Conservation (phyloP, 2,329 filamentous ascomycete genomes). For the Graphilbum fragrans region DNA sequence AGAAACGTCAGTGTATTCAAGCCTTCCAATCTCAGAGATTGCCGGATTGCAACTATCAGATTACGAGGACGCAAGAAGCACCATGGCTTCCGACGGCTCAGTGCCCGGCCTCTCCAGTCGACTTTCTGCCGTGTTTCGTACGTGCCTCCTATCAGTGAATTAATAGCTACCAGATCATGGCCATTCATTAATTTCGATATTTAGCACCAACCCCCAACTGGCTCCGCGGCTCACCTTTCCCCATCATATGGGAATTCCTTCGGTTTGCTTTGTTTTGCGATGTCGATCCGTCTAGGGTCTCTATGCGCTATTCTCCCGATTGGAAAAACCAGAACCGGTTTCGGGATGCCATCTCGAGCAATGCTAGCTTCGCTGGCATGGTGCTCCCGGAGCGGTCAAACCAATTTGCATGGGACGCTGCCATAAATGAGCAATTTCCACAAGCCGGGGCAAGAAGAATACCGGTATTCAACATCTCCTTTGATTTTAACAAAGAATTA, state of each 20-base stretch:
- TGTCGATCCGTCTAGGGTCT: constrained; percentile 23
- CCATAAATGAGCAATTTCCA: constrained; percentile 12
- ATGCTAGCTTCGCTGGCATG: constrained; percentile 29
- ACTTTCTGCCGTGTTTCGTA: constrained; percentile 27
- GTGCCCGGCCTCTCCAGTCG: constrained; percentile 14
- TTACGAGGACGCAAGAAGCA: not conserved
- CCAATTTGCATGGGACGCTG: constrained; percentile 31
- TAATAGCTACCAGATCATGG: too few species aligned
- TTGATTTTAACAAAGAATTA: constrained; percentile 21
- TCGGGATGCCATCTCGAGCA: constrained; percentile 24
- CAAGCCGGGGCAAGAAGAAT: constrained; percentile 20
- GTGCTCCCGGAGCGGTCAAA: constrained; percentile 34
- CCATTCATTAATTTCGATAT: not conserved
- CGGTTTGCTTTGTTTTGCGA: constrained; percentile 33
- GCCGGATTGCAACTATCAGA: constrained; percentile 4
- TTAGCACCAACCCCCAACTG: constrained; percentile 26
- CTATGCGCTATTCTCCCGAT: constrained; percentile 22
- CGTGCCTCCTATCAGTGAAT: too few species aligned
- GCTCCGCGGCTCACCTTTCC: constrained; percentile 31
- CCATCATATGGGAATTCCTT: constrained; percentile 39
- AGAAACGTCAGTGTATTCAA: constrained; percentile 6
- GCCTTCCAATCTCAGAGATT: constrained; percentile 3
- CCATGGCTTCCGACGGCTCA: not conserved
- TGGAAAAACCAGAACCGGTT: constrained; percentile 33
- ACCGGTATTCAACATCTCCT: constrained; percentile 29